Base-by-base conservation (phyloP, 805 yeast genomes). In the Barnettozyma botsteinii region DNA sequence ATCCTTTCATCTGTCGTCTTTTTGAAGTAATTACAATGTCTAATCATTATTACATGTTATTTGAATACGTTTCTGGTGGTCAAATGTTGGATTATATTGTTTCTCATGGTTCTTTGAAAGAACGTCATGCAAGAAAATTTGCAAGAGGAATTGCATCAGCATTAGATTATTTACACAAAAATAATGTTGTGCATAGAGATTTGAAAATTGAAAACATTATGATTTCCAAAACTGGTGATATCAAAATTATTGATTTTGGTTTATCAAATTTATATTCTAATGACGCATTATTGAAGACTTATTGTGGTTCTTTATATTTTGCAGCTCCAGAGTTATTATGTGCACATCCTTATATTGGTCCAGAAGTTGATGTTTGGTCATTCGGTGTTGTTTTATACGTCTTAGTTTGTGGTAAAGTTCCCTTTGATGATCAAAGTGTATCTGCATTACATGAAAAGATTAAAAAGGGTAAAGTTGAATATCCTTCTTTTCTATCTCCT, bases 331-430 rank as follows among this genome's bases (percentile, higher is more conserved):
- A 93, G 61, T 70, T 93, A 50, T 69, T 93, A 39, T 84, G 85
- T 43, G 98, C 98, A 1, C 79, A 79, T 50, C 97, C 96, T 1
- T 93, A 93, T 55, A 70, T 75, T 27, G 99, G 98, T 0, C 98
- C 98, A 1, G 98, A 93, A 60, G 96, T 93, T 35, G 98, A 93
- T 61, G 81, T 93, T 15, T 93, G 98, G 98, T 86, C 96, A 2
- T 91, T 89, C 69, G 98, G 98, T 48, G 95, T 93, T 24, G 98
- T 93, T 0, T 65, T 93, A 37, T 93, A 87, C 57, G 99, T 93
- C 7, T 69, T 93, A 45, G 96, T 93, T 2, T 89, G 97, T 60
- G 99, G 99, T 40, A 89, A 87, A 60, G 98, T 93, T 12, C 99
- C 99, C 8, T 93, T 93, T 60, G 98, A 93, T 61, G 98, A 93